Evolutionary conservation across 2,329 filamentous ascomycete species (phyloP), one percentile per base, ranked within the genome.

Genomic region (Botrytis deweyae): DNA sequence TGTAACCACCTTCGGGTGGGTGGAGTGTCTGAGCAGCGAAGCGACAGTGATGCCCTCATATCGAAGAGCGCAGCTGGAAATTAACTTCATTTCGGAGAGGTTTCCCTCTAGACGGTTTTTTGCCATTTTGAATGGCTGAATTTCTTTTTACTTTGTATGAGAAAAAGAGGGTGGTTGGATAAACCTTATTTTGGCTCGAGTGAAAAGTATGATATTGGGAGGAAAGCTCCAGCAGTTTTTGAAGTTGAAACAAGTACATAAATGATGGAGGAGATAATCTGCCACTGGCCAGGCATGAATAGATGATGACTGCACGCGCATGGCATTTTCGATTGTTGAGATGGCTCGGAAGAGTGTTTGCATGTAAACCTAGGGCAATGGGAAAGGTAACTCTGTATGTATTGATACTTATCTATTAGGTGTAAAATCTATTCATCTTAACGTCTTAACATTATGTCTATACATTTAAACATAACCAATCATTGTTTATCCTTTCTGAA

Each of bases 401-500:
- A 68, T 40, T 68, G 46, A 68, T 40, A 68, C 65, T 40, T 40
- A 36, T 68, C 46, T 68, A 68, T 29, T 29, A 10, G 65, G 46
- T n/a, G 29, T 55, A 20, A 29, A 29, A 22, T 42, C 49, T 68
- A 58, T 18, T 46, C 49, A 36, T 61, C 38, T 40, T 33, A 42
- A 58, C 25, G 42, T 36, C 52, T 40, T 44, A 22, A 58, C 16
- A 61, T 36, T 29, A 61, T 61, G 33, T 62, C 46, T 72, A 55
- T 52, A 62, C 63, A 49, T n/a, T 55, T 46, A 70, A 59, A 55
- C 64, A 20, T 46, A 58, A 33, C 49, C 44, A 33, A 59, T 68
- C 18, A 52, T 69, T 76, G 66, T 64, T 67, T 42, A n/a, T 81
- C 82, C 80, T 87, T 88, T 80, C 90, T 88, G 83, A 98, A 99